Conservation (phyloP, 2,329 filamentous ascomycete species). For the Didymella pomorum region DNA sequence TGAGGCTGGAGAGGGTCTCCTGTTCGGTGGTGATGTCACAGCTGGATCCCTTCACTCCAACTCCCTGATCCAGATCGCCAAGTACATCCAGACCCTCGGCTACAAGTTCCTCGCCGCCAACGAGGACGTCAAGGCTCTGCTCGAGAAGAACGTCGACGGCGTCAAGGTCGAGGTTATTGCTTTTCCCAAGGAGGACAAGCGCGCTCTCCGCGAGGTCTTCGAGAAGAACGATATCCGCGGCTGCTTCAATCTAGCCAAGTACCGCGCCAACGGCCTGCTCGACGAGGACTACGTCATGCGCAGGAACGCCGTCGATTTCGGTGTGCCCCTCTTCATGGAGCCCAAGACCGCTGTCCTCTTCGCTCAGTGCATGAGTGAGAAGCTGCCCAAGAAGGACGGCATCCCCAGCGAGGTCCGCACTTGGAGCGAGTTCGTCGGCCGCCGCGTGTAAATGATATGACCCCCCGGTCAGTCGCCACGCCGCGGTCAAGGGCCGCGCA, state of each 20-base stretch:
- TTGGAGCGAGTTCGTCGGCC: constrained; percentile 94
- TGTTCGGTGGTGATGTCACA: constrained; percentile 85
- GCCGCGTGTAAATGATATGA: constrained; percentile 36
- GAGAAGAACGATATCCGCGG: constrained; percentile 96
- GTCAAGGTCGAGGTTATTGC: constrained; percentile 88
- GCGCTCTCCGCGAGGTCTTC: constrained; percentile 92
- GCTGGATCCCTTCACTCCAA: constrained; percentile 58
- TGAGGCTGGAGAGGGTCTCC: constrained; percentile 90
- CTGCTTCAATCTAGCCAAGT: constrained; percentile 91
- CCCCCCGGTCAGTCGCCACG: constrained; percentile 8
- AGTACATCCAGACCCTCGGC: constrained; percentile 85
- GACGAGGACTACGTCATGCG: constrained; percentile 99
- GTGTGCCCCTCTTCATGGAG: constrained; percentile 97
- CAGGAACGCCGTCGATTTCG: constrained; percentile 97
- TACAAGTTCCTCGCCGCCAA: constrained; percentile 95
- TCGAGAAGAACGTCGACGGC: constrained; percentile 75
- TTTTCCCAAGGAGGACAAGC: constrained; percentile 96
- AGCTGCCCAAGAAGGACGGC: constrained; percentile 86
- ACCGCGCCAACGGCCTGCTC: constrained; percentile 79
- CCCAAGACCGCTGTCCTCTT: constrained; percentile 97
- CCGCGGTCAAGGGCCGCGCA: constrained; percentile 2
- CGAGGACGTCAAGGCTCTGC: constrained; percentile 78
- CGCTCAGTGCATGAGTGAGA: constrained; percentile 95
- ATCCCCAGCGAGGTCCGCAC: constrained; percentile 90
- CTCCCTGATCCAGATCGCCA: constrained; percentile 78